Conservation (phyloP, 768 basidiomycete species). For the Tricholoma flavovirens region DNA sequence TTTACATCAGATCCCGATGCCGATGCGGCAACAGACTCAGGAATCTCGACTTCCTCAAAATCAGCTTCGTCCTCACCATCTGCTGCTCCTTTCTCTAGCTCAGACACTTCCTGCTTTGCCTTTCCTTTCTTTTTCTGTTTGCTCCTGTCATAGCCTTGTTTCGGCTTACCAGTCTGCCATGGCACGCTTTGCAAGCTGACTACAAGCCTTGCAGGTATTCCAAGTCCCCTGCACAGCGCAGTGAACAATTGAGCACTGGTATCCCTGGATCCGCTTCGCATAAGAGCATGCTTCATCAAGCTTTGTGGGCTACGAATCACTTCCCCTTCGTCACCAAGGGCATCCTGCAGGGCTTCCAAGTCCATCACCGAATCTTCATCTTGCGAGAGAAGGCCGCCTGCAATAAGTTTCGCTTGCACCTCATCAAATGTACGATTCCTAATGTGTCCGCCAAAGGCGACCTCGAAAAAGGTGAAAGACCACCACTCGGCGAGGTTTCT, state of each 20-base stretch:
- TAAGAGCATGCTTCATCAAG: slow-evolving; percentile 88
- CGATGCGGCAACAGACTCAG: slow-evolving; percentile 17
- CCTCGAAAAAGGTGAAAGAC: slow-evolving; percentile 64
- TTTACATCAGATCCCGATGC: slow-evolving; percentile 25
- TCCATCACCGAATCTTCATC: slow-evolving; percentile 27
- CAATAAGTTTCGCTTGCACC: slow-evolving; percentile 43
- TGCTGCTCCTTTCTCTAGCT: slow-evolving; percentile 18
- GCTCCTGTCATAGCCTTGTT: slow-evolving; percentile 29
- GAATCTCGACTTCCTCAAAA: slow-evolving; percentile 29
- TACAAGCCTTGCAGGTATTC: slow-evolving; percentile 82
- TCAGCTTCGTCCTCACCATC: slow-evolving; percentile 31
- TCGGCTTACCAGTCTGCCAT: slow-evolving; percentile 71
- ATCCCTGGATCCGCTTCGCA: slow-evolving; percentile 77
- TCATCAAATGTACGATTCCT: slow-evolving; percentile 75
- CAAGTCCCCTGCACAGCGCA: slow-evolving; percentile 78
- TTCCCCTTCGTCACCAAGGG: slow-evolving; percentile 56
- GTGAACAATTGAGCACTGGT: slow-evolving; percentile 89
- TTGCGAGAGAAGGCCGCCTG: slow-evolving; percentile 23
- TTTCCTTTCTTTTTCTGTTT: slow-evolving; percentile 28
- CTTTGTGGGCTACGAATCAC: slow-evolving; percentile 72
- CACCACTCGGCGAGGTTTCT: slow-evolving; percentile 80
- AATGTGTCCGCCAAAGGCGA: slow-evolving; percentile 59
- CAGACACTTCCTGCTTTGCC: slow-evolving; percentile 31
- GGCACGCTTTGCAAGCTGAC: slow-evolving; percentile 89
- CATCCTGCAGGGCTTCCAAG: slow-evolving; percentile 39